Base-by-base conservation (phyloP, 2,329 filamentous ascomycete genomes). In the Magnaporthiopsis incrustans region DNA sequence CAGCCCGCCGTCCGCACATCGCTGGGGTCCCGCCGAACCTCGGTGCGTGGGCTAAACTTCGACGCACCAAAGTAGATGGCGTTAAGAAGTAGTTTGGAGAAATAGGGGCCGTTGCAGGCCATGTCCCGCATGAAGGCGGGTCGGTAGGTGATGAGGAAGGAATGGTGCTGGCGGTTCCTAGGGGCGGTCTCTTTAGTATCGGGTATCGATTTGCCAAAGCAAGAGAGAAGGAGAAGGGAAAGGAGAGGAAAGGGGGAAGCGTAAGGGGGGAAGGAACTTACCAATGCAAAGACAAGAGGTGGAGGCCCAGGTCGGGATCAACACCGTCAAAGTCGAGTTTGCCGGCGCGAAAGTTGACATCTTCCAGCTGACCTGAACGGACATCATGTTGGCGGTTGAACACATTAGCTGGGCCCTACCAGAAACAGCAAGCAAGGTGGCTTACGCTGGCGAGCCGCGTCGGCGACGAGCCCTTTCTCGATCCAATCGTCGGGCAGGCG, bases 311-410 rank as follows among this genome's bases (percentile, higher is more conserved):
- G 15, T 83, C 78, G 0, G 81, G 77, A 38, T 82, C 77, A 1
- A 85, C 77, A 1, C 81, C 82, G 67, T 85, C 82, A 69, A 86
- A 84, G 68, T 85, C 82, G 3, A 84, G 75, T 63, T 77, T 78
- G 1, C 75, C 77, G 22, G 76, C 71, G 5, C 74, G 71, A 57
- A 78, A 74, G 66, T 84, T 79, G 64, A 83, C 71, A 0, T 75
- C 73, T 64, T 85, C 82, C 12, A 83, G 71, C 64, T 85, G 82
- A 10, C 67, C 76, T 78, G 22, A 32, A 32, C 65, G 44, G 65
- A 15, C 65, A 44, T 15, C 2, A 50, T 18, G 12, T n/a, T 26
- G 14, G 5, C 3, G 5, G 6, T 12, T n/a, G 11, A 4, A 10
- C n/a, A 26, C 18, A 26, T 18, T 10, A 27, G n/a, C 33, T 8